phyloP scores from a whole-genome alignment of 331 rosid species.

The Ulmus americana region DNA sequence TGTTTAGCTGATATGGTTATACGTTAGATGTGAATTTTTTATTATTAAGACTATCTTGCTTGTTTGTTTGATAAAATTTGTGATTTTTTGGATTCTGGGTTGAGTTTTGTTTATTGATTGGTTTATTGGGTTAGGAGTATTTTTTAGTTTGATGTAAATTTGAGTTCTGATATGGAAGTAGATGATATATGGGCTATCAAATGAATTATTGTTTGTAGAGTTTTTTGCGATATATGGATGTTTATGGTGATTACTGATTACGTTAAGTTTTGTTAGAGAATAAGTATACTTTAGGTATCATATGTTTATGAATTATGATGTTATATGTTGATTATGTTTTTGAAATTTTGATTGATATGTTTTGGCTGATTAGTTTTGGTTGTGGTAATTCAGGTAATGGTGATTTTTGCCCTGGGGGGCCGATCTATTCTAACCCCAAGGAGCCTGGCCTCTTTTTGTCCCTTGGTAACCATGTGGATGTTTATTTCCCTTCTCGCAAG shows the following conservation, averaged over 20 bases:
- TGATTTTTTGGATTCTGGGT: not conserved
- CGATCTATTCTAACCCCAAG: slow-evolving; percentile 70
- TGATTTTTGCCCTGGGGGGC: slow-evolving; percentile 65
- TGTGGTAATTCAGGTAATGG: slow-evolving; percentile 58
- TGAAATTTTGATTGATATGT: not conserved
- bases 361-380: slow-evolving; percentile 22
- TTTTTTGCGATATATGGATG: too few relatives aligned
- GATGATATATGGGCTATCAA: too few relatives aligned
- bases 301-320: too few relatives aligned
- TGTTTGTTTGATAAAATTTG: not conserved
- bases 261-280: too few relatives aligned
- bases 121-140: too few relatives aligned
- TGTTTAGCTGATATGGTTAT: slow-evolving; percentile 14
- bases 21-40: not conserved
- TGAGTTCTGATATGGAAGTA: too few relatives aligned
- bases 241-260: too few relatives aligned
- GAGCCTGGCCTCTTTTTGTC: slow-evolving; percentile 68
- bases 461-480: slow-evolving; percentile 56
- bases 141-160: too few relatives aligned
- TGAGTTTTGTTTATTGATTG: not conserved
- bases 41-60: slow-evolving; percentile 6
- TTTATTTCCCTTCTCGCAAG: slow-evolving; percentile 58
- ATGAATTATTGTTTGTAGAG: too few relatives aligned
- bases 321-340: not conserved
- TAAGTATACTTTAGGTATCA: too few relatives aligned